Evolutionary conservation across 495 filamentous ascomycete species (phyloP), one percentile per base, ranked within the genome.

Genomic region (Penicillium subrubescens): DNA sequence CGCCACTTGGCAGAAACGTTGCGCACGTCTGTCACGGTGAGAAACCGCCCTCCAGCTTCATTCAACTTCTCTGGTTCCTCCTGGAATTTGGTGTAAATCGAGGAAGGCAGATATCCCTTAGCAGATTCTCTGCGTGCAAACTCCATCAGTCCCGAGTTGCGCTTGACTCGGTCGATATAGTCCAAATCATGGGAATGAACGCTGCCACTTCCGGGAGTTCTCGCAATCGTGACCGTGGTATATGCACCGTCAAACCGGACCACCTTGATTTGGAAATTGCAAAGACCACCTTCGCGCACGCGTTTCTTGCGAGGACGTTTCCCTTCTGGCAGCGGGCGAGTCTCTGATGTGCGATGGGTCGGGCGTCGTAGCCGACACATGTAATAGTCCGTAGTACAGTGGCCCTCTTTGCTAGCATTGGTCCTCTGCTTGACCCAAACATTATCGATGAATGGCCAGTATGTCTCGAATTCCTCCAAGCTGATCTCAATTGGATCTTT

Each of bases 371-470:
- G 60, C 35, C 82, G 79, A 64, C 82, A 84, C 75, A 81, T 81
- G 41, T 83, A 84, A 63, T 83, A 84, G 57, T 84, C 82, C 8
- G 82, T 83, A 3, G 76, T 81, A 59, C 77, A 81, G 57, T 79
- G 78, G 14, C 81, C 81, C 58, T 80, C 81, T 63, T 80, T 82
- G 66, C 81, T 82, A 7, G 81, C 75, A 56, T 82, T 80, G 15
- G 81, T 79, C 60, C 81, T 79, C 57, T 85, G 82, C 53, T 83
- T 81, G 4, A 83, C 79, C 82, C 81, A 85, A 17, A 84, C 80
- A 67, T 85, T 85, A 57, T 84, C 82, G 31, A 85, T 80, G 53
- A 83, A 85, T 3, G 82, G 82, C 82, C 82, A 85, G 64, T 85
- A 84, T 15, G 76, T 81, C 57, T 84, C 81, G 52, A 84, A 83